Conservation (phyloP, 306 rosid genomes). For the Quercus parvula region DNA sequence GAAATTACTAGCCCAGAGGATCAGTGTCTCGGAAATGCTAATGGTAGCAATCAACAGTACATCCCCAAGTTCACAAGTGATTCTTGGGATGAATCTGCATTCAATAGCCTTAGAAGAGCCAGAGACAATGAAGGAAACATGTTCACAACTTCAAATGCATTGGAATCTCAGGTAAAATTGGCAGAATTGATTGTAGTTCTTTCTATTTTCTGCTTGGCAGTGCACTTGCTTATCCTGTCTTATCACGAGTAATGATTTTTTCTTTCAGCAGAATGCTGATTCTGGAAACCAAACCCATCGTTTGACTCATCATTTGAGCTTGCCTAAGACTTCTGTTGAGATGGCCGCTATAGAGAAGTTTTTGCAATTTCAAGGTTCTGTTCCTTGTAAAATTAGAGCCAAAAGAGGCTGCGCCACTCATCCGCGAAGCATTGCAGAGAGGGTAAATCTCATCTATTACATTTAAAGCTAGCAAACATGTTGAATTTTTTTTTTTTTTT, state of each 20-base stretch:
- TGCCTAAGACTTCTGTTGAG: slow-evolving; percentile 51
- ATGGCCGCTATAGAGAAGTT: slow-evolving; percentile 46
- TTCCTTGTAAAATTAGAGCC: slow-evolving; percentile 78
- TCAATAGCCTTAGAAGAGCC: slow-evolving; percentile 45
- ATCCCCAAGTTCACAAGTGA: slow-evolving; percentile 40
- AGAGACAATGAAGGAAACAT: slow-evolving; percentile 46
- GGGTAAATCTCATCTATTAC: slow-evolving; percentile 44
- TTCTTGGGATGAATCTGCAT: slow-evolving; percentile 53
- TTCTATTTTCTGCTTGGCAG: background rate
- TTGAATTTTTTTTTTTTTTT: too few species aligned
- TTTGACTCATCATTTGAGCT: slow-evolving; percentile 70
- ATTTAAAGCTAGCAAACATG: background rate
- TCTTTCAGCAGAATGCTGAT: slow-evolving; percentile 35
- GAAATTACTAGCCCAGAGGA: slow-evolving; percentile 32
- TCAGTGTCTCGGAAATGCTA: slow-evolving; percentile 29
- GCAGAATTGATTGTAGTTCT: background rate
- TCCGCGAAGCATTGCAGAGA: slow-evolving; percentile 94
- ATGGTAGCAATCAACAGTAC: slow-evolving; percentile 25
- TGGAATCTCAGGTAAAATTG: slow-evolving; percentile 54
- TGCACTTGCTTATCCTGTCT: background rate
- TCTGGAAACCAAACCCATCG: slow-evolving; percentile 33
- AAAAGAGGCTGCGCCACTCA: slow-evolving; percentile 95
- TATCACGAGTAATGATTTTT: background rate
- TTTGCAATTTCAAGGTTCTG: slow-evolving; percentile 56
- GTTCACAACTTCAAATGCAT: slow-evolving; percentile 47